Base-by-base conservation (phyloP, 257 asterid genomes). In the Ehretia macrophylla region DNA sequence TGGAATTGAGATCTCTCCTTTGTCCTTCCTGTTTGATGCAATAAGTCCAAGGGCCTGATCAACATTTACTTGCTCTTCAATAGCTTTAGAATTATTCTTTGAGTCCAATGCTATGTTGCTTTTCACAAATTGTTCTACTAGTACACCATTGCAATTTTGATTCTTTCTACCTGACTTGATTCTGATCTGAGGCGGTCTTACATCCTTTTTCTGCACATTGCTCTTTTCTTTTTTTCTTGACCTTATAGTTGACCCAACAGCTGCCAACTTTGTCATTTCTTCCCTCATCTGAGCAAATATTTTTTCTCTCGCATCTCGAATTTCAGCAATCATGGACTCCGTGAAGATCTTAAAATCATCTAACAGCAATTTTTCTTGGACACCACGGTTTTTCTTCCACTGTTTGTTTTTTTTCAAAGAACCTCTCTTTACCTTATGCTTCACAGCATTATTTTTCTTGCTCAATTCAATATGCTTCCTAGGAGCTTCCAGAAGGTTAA, bases 211-310 rank as follows among this genome's bases (percentile, higher is more conserved):
- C 18, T 47, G 56, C 44, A n/a, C n/a, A 12, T 56, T 45, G 40
- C 16, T 42, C 3, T 42, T 10, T 14, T 10, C 62, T 56, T 47
- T 72, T 70, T 42, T 64, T 37, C 8, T 27, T 8, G 61, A 60
- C 57, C 44, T 49, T 49, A 46, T 17, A 32, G 39, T 37, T 3
- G 73, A 38, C 51, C 56, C 62, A 12, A 62, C 37, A 18, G 69
- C 22, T 21, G 5, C 63, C 46, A 72, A 13, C 60, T 76, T 78
- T 18, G 51, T 19, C 73, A 74, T 63, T 67, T 80, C 81, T 44
- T 71, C 66, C 60, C 59, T 72, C 90, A 82, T 75, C 37, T 58
- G 64, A 18, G 68, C 69, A 70, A 78, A 58, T 85, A 82, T 75
- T 11, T 21, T 70, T 17, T 72, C 69, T 50, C 81, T 74, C 8